Base-by-base conservation (phyloP, 169 alveolate species). In the Plasmodium knowlesi region DNA sequence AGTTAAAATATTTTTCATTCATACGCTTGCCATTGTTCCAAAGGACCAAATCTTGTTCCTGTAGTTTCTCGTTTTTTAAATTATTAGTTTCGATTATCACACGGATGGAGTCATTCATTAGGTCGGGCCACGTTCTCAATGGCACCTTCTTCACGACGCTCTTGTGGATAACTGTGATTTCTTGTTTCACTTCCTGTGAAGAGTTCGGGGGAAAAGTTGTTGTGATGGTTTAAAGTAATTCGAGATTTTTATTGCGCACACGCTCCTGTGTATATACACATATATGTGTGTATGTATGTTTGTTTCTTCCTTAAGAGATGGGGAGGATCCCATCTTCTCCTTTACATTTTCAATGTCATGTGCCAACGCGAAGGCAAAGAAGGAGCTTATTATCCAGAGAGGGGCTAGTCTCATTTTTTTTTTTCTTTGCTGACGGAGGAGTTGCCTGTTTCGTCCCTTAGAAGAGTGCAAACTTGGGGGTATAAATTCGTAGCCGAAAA, bases 21-120 rank as follows among this genome's bases (percentile, higher is more conserved):
- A 83, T 61, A 19, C 19, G 72, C 70, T 83, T 61, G 22, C 92
- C 92, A 67, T 43, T 53, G 74, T 34, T 67, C 92, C 92, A 83
- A 6, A 83, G 67, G 14, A 83, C 25, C 53, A 83, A 37, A 83
- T 83, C 92, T 8, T 61, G 41, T 50, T 83, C 92, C 34, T 70
- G 28, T n/a, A 83, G 37, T 5, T 6, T 39, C 37, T 53, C 16
- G 50, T 83, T 34, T 32, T 28, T 83, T 39, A 83, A 39, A 70
- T 39, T 83, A 46, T 83, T 19, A 50, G 25, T 41, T 22, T 70
- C 57, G 53, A 70, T 83, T 67, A 83, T 83, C 74, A 83, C 70
- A 70, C 74, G 6, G 37, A 83, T 70, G 5, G 83, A 83, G 72
- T 83, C 83, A n/a, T 83, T 41, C 50, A 83, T 50, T 32, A 83